Conservation (phyloP, 805 yeast species). For the Yamadazyma kitorensis region DNA sequence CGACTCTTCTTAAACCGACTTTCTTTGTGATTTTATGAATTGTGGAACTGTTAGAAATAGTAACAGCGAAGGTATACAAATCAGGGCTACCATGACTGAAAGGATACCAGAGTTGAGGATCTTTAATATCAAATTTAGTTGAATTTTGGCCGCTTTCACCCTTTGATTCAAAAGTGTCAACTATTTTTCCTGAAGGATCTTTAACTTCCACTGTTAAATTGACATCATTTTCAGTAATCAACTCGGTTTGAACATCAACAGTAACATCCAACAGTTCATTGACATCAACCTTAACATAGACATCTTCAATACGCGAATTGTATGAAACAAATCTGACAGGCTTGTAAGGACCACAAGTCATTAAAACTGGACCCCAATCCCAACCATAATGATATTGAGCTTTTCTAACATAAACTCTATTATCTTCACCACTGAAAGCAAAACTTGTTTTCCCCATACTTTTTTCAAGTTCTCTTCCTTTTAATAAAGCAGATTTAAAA, state of each 20-base stretch:
- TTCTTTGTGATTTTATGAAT: constrained; percentile 13
- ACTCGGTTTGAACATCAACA: constrained; percentile 8
- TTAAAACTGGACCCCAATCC: constrained; percentile 53
- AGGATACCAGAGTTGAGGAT: constrained; percentile 42
- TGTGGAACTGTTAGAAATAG: neutral
- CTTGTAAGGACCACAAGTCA: constrained; percentile 43
- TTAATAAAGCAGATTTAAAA: constrained; percentile 37
- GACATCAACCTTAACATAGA: constrained; percentile 13
- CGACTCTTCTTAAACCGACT: constrained; percentile 40
- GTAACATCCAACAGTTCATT: too few relatives aligned
- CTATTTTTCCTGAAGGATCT: constrained; percentile 12
- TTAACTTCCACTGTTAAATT: constrained; percentile 8
- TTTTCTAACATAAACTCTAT: constrained; percentile 43
- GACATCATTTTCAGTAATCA: constrained; percentile 1
- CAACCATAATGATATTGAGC: constrained; percentile 55
- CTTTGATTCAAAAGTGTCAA: constrained; percentile 1
- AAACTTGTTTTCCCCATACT: constrained; percentile 20
- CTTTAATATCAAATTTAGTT: constrained; percentile 12
- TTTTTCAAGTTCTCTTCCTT: constrained; percentile 28
- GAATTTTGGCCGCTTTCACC: constrained; percentile 8
- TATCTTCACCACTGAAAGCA: constrained; percentile 41
- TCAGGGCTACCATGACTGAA: constrained; percentile 32
- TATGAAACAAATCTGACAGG: constrained; percentile 29
- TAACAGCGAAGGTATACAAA: constrained; percentile 24
- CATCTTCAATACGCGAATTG: constrained; percentile 13